Percentiles rank a stretch among this genome's conserved stretches.
phyloP scores from a whole-genome alignment of 352 stramenopile genomes.

The Blastocystis sp. region DNA sequence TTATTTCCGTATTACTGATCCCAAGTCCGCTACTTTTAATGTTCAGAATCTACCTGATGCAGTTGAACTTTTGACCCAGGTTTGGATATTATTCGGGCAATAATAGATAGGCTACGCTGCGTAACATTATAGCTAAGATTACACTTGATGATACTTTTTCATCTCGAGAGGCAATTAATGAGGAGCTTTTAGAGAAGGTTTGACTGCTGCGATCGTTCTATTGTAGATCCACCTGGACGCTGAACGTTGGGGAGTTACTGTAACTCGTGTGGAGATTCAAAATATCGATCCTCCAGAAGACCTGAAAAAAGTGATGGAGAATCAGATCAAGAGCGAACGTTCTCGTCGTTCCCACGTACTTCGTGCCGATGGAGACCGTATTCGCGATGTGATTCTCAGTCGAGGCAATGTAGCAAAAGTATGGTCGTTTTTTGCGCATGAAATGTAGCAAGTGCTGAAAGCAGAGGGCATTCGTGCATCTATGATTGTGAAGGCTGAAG shows the following conservation, averaged over 20 bases:
- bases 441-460: conserved; percentile 63
- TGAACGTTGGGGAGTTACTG: conserved; percentile 66
- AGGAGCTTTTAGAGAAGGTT: conserved; percentile 59
- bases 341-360: conserved; percentile 65
- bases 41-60: conserved; percentile 67
- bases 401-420: conserved; percentile 64
- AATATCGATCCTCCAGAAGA: conserved; percentile 66
- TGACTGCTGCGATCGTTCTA: not conserved
- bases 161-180: conserved; percentile 67
- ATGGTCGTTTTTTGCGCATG: not conserved
- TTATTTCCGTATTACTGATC: conserved; percentile 67
- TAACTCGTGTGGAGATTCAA: conserved; percentile 68
- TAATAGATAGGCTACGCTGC: conserved; percentile 63
- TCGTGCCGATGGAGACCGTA: conserved; percentile 66
- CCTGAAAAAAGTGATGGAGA: conserved; percentile 66
- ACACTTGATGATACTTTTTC: conserved; percentile 68
- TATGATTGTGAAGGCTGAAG: conserved; percentile 63
- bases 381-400: conserved; percentile 65
- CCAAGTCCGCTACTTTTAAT: conserved; percentile 66
- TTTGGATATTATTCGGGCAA: not conserved
- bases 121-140: conserved; percentile 67
- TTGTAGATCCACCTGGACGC: conserved; percentile 65
- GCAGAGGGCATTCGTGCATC: conserved; percentile 65
- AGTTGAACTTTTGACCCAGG: conserved; percentile 66
- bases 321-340: conserved; percentile 67